Evolutionary conservation across 2,329 filamentous ascomycete genomes (phyloP).

Genomic region (Colletotrichum tanaceti): DNA sequence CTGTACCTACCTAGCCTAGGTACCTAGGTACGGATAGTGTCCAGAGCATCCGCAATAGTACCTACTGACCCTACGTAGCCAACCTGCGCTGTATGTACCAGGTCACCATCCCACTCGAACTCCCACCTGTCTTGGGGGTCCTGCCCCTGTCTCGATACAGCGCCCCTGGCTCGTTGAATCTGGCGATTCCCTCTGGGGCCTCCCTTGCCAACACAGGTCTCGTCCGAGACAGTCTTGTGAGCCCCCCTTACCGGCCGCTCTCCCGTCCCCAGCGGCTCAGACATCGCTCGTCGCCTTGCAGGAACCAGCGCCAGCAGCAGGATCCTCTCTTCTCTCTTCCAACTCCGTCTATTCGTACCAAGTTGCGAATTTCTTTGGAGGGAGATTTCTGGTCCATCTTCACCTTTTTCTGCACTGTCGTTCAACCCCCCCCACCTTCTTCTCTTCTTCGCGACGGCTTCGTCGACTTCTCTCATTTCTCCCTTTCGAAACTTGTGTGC

Average conservation of each 20-base stretch:
- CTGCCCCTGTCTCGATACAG: conserved; percentile 30
- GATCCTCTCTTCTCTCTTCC: conserved; percentile 6
- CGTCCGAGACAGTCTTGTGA: conserved; percentile 38
- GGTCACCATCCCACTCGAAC: not conserved
- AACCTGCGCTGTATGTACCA: not conserved
- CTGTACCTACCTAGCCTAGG: too few relatives aligned
- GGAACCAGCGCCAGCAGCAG: not conserved
- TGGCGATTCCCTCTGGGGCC: conserved; percentile 32
- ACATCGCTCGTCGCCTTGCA: conserved; percentile 14
- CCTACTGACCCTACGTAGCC: conserved; percentile 1
- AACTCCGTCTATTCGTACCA: conserved; percentile 18
- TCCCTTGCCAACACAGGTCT: conserved; percentile 37
- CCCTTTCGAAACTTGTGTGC: conserved; percentile 14
- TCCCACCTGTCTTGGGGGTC: not conserved
- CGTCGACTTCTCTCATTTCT: conserved; percentile 35
- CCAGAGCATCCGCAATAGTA: too few relatives aligned
- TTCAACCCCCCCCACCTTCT: conserved; percentile 26
- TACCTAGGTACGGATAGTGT: too few relatives aligned
- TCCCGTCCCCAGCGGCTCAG: conserved; percentile 29
- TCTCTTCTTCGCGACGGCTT: conserved; percentile 34
- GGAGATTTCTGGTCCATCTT: conserved; percentile 26
- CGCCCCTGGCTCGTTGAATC: conserved; percentile 28
- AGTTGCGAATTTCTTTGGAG: conserved; percentile 15
- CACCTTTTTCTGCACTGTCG: conserved; percentile 37
- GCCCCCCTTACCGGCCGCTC: conserved; percentile 27